Evolutionary conservation across 2,329 filamentous ascomycete genomes (phyloP).

Genomic region (Magnaporthiopsis poae): DNA sequence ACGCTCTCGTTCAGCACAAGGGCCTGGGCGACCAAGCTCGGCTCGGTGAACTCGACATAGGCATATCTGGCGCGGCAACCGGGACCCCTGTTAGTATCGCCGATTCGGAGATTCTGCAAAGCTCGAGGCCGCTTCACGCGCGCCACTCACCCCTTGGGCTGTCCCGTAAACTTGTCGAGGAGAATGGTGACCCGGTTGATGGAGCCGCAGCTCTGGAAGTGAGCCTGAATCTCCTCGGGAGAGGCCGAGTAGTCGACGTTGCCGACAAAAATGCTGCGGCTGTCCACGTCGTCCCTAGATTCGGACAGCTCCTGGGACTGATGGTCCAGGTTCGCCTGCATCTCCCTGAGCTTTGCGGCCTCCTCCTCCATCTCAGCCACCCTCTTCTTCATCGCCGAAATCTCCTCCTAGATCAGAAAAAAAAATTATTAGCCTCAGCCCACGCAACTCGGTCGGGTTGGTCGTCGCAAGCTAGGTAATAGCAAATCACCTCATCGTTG

Average conservation of each 20-base stretch:
- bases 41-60: conserved; percentile 96
- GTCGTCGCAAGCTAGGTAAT: not conserved
- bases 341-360: conserved; percentile 74
- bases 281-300: conserved; percentile 91
- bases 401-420: conserved; percentile 53
- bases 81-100: not conserved
- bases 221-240: conserved; percentile 94
- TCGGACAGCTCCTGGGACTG: conserved; percentile 75
- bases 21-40: conserved; percentile 82
- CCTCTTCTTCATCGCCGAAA: conserved; percentile 75
- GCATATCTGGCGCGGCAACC: conserved; percentile 61
- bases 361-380: conserved; percentile 88
- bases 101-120: not conserved
- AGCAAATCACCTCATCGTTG: conserved; percentile 5
- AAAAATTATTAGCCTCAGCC: conserved; percentile 3
- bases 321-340: conserved; percentile 78
- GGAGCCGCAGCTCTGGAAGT: conserved; percentile 92
- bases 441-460: not conserved
- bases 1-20: conserved; percentile 92
- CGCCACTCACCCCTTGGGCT: conserved; percentile 82
- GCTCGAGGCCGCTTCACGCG: not conserved
- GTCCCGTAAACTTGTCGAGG: conserved; percentile 94
- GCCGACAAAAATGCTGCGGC: conserved; percentile 91
- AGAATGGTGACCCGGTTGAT: conserved; percentile 98
- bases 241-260: conserved; percentile 97